A percentile compares a stretch with the other conserved stretches of the same genome.
Evolutionary conservation across 306 rosid species (phyloP).

Genomic region (Cicer yamashitae): DNA sequence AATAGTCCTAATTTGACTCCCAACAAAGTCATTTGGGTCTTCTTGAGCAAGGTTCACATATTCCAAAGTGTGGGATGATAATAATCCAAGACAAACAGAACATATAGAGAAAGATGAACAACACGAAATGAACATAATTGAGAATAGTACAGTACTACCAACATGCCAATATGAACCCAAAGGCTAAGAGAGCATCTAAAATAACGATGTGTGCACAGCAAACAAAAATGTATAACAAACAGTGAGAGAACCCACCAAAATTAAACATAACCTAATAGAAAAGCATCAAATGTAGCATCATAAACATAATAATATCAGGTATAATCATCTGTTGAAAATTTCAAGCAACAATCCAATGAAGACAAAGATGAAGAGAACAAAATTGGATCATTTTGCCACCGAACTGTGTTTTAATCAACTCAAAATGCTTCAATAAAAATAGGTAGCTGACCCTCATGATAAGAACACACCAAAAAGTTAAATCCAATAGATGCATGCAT

Average conservation of each 20-base stretch:
- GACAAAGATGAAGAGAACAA: neutral
- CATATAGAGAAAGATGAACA: too few species aligned
- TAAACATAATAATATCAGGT: constrained; percentile 10
- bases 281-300: neutral
- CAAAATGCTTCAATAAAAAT: neutral
- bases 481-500: constrained; percentile 38
- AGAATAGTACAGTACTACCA: too few species aligned
- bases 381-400: neutral
- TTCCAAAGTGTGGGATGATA: too few species aligned
- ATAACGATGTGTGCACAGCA: neutral
- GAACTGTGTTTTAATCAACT: neutral
- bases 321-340: neutral
- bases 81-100: too few species aligned
- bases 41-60: too few species aligned
- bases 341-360: neutral
- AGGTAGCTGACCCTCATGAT: neutral
- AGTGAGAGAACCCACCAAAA: neutral
- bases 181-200: neutral
- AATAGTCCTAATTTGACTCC: too few species aligned
- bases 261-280: neutral
- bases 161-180: too few species aligned
- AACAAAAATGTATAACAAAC: neutral
- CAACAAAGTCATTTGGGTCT: too few species aligned
- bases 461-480: neutral
- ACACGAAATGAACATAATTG: too few species aligned